Conservation (phyloP, 345 rosid species). For the Excoecaria cochinchinensis region DNA sequence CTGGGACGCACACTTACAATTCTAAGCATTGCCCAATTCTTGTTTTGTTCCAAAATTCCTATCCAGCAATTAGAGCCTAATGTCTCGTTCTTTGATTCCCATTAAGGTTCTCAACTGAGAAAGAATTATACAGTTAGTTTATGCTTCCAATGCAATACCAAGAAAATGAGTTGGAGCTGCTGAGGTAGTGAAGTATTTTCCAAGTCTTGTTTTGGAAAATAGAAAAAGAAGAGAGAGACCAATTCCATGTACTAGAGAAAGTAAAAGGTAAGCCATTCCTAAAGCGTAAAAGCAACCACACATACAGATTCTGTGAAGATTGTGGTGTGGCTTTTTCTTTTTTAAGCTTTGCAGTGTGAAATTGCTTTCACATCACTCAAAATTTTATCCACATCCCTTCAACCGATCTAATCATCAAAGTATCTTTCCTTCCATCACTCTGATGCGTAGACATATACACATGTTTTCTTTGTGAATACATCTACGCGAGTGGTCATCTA, state of each 20-base stretch:
- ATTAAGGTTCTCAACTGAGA: too few species aligned
- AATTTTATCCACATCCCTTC: neutral
- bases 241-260: neutral
- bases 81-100: too few species aligned
- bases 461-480: neutral
- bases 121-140: too few species aligned
- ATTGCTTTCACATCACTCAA: conserved; percentile 2
- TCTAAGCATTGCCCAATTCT: neutral
- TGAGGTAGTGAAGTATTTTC: conserved; percentile 10
- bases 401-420: neutral
- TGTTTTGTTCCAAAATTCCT: neutral
- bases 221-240: neutral
- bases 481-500: neutral
- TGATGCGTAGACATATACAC: neutral
- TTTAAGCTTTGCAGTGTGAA: neutral
- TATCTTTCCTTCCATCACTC: neutral
- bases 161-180: too few species aligned
- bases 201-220: conserved; percentile 4
- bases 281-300: neutral
- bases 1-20: too few species aligned
- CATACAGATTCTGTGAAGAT: neutral
- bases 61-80: too few species aligned
- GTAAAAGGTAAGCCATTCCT: neutral
- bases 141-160: too few species aligned
- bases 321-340: neutral